phyloP scores from a whole-genome alignment of 768 basidiomycete species.

The Agaricus subrufescens region DNA sequence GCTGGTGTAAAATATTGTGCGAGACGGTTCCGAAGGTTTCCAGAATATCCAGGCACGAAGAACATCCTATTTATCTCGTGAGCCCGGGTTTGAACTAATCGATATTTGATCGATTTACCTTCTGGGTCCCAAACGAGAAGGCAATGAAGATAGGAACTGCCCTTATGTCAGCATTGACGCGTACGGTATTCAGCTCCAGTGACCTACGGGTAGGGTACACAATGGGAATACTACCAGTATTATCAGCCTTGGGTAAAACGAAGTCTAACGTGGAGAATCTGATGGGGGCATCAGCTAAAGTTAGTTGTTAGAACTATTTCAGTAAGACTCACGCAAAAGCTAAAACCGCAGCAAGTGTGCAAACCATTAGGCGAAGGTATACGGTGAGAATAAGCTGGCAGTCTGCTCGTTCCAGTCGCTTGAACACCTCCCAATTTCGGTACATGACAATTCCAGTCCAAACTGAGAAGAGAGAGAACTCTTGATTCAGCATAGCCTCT shows the following conservation, averaged over 20 bases:
- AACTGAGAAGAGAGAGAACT: neutral
- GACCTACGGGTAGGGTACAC: neutral
- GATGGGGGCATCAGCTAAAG: neutral
- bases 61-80: neutral
- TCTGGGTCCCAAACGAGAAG: slow-evolving; percentile 7
- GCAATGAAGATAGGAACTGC: slow-evolving; percentile 4
- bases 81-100: neutral
- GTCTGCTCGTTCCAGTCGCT: neutral
- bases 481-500: neutral
- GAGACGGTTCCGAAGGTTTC: neutral
- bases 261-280: neutral
- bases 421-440: slow-evolving; percentile 4
- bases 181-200: neutral
- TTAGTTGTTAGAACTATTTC: neutral
- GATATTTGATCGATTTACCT: neutral
- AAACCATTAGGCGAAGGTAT: neutral
- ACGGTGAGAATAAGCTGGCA: neutral
- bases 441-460: slow-evolving; percentile 3
- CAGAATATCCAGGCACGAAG: slow-evolving; percentile 8
- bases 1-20: neutral
- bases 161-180: neutral
- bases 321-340: neutral
- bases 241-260: neutral
- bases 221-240: neutral
- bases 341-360: neutral